These are phyloP conservation scores for Dryas integrifolia DNA, from an alignment of 331 rosid species.

Conservation along the genomic window DNA sequence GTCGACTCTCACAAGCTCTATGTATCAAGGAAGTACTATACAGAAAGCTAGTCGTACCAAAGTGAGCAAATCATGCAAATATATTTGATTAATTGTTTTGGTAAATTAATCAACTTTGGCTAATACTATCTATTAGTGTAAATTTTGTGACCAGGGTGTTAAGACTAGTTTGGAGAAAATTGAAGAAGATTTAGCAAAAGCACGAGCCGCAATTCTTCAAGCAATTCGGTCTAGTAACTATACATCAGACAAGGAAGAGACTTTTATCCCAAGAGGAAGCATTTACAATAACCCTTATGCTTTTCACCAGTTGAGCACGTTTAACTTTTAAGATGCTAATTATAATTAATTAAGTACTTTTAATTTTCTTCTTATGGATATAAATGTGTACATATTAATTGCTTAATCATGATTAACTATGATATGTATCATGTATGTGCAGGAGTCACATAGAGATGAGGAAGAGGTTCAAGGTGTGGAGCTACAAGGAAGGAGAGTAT, in stretches of 20 bases:
- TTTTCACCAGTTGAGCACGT: conserved; percentile 52
- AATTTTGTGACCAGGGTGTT: conserved; percentile 19
- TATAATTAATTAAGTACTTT: no score
- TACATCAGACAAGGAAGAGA: conserved; percentile 26
- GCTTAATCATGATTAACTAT: no score
- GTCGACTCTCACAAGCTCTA: conserved; percentile 6
- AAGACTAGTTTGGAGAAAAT: conserved; percentile 36
- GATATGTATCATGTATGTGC: background rate
- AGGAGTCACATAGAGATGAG: conserved; percentile 46
- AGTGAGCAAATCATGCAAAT: background rate
- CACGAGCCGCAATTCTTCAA: conserved; percentile 48
- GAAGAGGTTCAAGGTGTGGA: conserved; percentile 42
- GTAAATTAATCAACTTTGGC: background rate
- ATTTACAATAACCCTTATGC: conserved; percentile 55
- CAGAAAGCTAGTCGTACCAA: conserved; percentile 1
- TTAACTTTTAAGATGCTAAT: no score
- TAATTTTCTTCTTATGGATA: background rate
- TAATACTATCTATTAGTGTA: background rate
- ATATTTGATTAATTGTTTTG: background rate
- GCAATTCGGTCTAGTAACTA: conserved; percentile 40
- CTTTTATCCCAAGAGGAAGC: conserved; percentile 55
- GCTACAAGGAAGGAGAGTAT: conserved; percentile 39
- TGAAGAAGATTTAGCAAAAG: conserved; percentile 51
- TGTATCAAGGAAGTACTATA: background rate
- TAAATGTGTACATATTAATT: no score